phyloP scores from a whole-genome alignment of 768 basidiomycete genomes.

The Tylopilus rubrobrunneus region DNA sequence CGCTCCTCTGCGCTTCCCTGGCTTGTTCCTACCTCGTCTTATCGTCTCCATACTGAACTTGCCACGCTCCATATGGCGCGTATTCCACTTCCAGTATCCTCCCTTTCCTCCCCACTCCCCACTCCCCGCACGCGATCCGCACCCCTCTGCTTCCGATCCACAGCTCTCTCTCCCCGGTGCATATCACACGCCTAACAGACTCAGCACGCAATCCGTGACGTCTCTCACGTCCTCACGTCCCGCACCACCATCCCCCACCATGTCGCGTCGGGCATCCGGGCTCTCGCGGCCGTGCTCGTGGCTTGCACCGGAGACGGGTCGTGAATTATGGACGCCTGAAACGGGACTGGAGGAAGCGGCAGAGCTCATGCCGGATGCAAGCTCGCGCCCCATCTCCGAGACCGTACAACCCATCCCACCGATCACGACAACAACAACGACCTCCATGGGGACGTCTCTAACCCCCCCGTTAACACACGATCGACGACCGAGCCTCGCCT shows the following conservation, averaged over 20 bases:
- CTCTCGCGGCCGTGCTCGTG: conserved; percentile 27
- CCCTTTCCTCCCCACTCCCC: conserved; percentile 19
- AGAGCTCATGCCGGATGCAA: conserved; percentile 15
- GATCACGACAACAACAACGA: not conserved
- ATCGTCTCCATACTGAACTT: conserved; percentile 29
- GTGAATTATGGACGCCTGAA: conserved; percentile 8
- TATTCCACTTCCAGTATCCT: conserved; percentile 29
- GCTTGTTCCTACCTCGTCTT: conserved; percentile 25
- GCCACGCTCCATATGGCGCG: conserved; percentile 25
- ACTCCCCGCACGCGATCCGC: conserved; percentile 34
- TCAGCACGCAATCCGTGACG: conserved; percentile 24
- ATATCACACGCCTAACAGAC: conserved; percentile 13
- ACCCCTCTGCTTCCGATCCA: not conserved
- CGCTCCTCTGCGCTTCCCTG: conserved; percentile 19
- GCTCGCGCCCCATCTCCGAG: not conserved
- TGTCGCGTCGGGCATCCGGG: conserved; percentile 41
- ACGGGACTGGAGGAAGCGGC: conserved; percentile 16
- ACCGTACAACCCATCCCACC: not conserved
- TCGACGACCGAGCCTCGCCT: not conserved
- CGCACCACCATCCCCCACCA: conserved; percentile 57
- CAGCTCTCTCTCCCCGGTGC: not conserved
- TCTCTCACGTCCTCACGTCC: conserved; percentile 50
- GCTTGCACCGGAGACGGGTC: conserved; percentile 8
- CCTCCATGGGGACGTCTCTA: not conserved
- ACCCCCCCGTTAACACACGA: not conserved